These are phyloP conservation scores for Crithidia fasciculata DNA, from an alignment of 208 protist species.

Conservation along the genomic window DNA sequence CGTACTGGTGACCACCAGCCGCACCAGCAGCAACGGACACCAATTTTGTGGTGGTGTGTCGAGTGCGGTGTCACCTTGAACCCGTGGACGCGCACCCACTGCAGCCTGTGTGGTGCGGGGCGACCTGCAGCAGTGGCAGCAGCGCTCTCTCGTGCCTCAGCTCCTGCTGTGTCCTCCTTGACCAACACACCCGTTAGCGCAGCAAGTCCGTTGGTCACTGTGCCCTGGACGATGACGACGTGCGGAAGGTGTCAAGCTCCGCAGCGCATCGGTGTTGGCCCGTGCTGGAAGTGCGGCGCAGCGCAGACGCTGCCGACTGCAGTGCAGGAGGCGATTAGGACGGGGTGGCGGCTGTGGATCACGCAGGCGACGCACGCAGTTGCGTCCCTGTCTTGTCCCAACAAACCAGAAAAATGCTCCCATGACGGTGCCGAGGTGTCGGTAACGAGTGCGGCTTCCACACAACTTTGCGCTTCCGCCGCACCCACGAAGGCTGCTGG, in stretches of 20 bases:
- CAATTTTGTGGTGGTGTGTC: constrained; percentile 31
- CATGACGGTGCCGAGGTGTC: too few species aligned
- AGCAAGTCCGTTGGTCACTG: constrained; percentile 26
- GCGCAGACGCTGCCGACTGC: constrained; percentile 20
- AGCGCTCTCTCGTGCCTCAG: neutral
- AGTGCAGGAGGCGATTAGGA: constrained; percentile 9
- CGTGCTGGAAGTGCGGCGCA: constrained; percentile 28
- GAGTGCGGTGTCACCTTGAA: constrained; percentile 32
- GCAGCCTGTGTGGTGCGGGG: constrained; percentile 27
- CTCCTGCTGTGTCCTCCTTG: neutral
- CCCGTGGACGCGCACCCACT: constrained; percentile 36
- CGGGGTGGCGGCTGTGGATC: constrained; percentile 23
- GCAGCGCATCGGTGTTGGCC: constrained; percentile 20
- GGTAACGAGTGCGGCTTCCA: too few species aligned
- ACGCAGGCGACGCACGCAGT: constrained; percentile 25
- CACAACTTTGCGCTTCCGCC: too few species aligned
- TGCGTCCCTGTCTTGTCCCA: too few species aligned
- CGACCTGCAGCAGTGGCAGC: constrained; percentile 13
- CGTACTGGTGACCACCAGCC: neutral
- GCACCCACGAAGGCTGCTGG: neutral
- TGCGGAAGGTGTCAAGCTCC: constrained; percentile 37
- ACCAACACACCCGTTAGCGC: neutral
- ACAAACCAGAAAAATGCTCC: too few species aligned
- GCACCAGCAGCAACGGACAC: neutral
- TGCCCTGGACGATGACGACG: constrained; percentile 48